A percentile compares a stretch with the other conserved stretches of the same genome.
Evolutionary conservation across 441 rosid genomes (phyloP).

Genomic region (Adansonia grandidieri): DNA sequence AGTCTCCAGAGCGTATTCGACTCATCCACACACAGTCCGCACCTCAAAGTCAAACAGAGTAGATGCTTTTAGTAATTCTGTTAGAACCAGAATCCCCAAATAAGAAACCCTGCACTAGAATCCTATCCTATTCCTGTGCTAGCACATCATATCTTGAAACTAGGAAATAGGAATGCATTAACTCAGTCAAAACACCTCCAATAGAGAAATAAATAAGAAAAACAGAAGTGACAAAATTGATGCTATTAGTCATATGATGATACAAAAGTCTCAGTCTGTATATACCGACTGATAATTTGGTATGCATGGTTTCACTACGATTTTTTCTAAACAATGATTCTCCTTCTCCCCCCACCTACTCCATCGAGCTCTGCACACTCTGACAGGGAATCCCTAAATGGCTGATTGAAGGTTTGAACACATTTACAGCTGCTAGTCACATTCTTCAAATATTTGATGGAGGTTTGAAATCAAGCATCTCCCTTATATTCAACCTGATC

Average conservation of each 20-base stretch:
- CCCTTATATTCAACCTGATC: conserved; percentile 74
- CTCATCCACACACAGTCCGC: too few relatives aligned
- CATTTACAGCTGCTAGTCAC: conserved; percentile 20
- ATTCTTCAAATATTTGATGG: conserved; percentile 40
- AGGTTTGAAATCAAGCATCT: conserved; percentile 81
- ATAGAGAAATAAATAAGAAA: background rate
- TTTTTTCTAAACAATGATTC: background rate
- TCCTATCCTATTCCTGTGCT: background rate
- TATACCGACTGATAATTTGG: conserved; percentile 8
- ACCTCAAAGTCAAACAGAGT: background rate
- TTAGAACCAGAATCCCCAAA: background rate
- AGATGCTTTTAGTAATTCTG: background rate
- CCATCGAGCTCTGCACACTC: conserved; percentile 19
- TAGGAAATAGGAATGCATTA: background rate
- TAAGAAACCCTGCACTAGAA: background rate
- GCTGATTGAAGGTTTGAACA: conserved; percentile 28
- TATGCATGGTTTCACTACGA: background rate
- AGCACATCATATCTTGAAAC: background rate
- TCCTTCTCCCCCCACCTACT: background rate
- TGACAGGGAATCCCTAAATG: conserved; percentile 13
- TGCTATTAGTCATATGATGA: conserved; percentile 1
- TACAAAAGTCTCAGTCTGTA: background rate
- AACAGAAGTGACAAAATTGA: background rate
- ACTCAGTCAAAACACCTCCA: background rate
- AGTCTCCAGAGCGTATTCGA: background rate